Evolutionary conservation across 106 monocot genomes (phyloP).

Genomic region (Allium fistulosum): DNA sequence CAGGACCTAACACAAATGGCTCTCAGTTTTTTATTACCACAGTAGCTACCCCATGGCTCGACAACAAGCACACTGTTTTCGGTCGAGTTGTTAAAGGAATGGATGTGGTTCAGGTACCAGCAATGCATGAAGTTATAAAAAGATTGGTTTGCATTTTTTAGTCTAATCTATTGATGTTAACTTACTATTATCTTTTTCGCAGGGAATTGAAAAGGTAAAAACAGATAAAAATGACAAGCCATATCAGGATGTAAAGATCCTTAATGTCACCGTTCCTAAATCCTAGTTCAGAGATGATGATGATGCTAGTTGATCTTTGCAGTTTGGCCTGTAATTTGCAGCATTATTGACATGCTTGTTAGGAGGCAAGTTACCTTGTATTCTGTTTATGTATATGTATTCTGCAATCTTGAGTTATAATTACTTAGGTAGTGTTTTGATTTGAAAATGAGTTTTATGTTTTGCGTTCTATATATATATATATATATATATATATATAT

Average conservation of each 20-base stretch:
- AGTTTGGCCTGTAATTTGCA: no score
- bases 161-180: not conserved
- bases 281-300: slow-evolving; percentile 1
- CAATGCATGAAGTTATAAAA: not conserved
- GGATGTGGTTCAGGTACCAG: slow-evolving; percentile 95
- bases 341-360: no score
- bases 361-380: no score
- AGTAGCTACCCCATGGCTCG: slow-evolving; percentile 94
- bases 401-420: no score
- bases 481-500: no score
- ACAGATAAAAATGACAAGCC: slow-evolving; percentile 95
- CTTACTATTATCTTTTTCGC: not conserved
- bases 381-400: no score
- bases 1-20: slow-evolving; percentile 90
- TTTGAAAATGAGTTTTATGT: no score
- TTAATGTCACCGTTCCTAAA: slow-evolving; percentile 92
- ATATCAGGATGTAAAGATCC: slow-evolving; percentile 95
- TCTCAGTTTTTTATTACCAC: slow-evolving; percentile 98
- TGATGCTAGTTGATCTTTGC: no score
- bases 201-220: slow-evolving; percentile 93
- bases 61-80: slow-evolving; percentile 96
- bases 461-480: no score
- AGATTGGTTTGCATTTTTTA: not conserved
- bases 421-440: no score
- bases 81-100: slow-evolving; percentile 96